Evolutionary conservation across 2,329 filamentous ascomycete genomes (phyloP), one percentile per base, ranked within the genome.

Genomic region (Alternaria infectoria): DNA sequence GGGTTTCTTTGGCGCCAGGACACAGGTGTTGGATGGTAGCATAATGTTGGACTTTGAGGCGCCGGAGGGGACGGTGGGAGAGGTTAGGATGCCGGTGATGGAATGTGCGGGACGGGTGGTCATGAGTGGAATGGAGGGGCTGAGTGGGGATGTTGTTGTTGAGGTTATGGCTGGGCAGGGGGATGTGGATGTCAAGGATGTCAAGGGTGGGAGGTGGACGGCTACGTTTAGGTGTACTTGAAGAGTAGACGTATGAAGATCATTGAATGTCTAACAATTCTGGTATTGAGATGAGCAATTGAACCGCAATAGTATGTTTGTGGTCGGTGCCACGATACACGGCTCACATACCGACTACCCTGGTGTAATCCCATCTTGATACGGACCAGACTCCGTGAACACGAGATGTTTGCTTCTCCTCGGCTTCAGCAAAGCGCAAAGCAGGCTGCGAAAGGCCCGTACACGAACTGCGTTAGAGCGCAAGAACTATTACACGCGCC

Each of bases 1-100:
- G 40, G 81, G 81, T 1, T 69, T 69, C 40, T 83, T 82, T 64
- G 68, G 71, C 3, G 76, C 80, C 12, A 76, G 70, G 61, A 76
- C 72, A 3, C 54, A 67, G 45, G 19, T 74, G 1, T 45, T 25
- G 12, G 66, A 71, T 23, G 69, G 54, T 4, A 65, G 66, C 5
- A 50, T 72, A n/a, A 43, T 62, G 23, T 57, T 77, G 23, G 69
- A 70, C 12, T 76, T 79, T 60, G 71, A 77, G 57, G 61, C 74
- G 26, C 77, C 77, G 0, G 64, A 68, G 44, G 76, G 73, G 4
- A 79, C 76, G 1, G 70, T n/a, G 51, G 76, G 77, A 5, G 72
- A 74, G 47, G 67, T 79, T 1, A 65, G 57, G 25, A 36, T 79
- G 3, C 74, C 76, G 13, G 52, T 64, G 15, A 30, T 68, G 21